Evolutionary conservation across 148 eudicot genomes (phyloP), one percentile per base, ranked within the genome.

Genomic region (Nyssa sinensis): DNA sequence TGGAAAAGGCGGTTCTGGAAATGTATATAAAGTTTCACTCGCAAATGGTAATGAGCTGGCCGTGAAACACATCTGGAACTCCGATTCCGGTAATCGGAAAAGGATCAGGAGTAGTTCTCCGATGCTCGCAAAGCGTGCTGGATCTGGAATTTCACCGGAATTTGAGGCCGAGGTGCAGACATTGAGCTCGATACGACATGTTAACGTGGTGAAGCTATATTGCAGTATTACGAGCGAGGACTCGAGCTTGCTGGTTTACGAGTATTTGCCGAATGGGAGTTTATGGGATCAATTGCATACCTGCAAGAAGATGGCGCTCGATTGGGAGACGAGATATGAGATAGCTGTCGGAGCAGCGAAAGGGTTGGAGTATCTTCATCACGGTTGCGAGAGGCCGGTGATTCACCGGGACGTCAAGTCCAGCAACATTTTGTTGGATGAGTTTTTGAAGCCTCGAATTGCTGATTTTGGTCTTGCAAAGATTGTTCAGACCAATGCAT

Each of bases 391-490:
- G 44, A 74, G 79, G 69, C 93, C 97, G 5, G 79, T 95, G 59
- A 86, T 95, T 66, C 98, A 95, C 66, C 82, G 98, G 5, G 98
- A 95, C 72, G 92, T 95, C 13, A 95, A 95, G 85, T 95, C 98
- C 0, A 95, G 97, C 68, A 95, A 95, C 74, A 92, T 95, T 17
- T 82, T 95, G 75, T 74, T 95, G 64, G 98, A 95, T 41, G 93
- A 95, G 85, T 67, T 80, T 25, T 68, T 87, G 71, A 95, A 90
- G 86, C 93, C 98, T 24, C 68, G 91, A 65, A 95, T 95, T 49
- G 98, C 98, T 11, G 98, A 95, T 85, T 95, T 95, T 61, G 98
- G 98, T 19, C 88, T 95, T 0, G 97, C 98, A 0, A 95, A 86
- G 89, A 89, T 95, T 60, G 86, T 84, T 78, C 92, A 90, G 39